Evolutionary conservation across 202 grass and related monocot genomes (phyloP).

Genomic region (Bolboschoenoplectus hybrid): DNA sequence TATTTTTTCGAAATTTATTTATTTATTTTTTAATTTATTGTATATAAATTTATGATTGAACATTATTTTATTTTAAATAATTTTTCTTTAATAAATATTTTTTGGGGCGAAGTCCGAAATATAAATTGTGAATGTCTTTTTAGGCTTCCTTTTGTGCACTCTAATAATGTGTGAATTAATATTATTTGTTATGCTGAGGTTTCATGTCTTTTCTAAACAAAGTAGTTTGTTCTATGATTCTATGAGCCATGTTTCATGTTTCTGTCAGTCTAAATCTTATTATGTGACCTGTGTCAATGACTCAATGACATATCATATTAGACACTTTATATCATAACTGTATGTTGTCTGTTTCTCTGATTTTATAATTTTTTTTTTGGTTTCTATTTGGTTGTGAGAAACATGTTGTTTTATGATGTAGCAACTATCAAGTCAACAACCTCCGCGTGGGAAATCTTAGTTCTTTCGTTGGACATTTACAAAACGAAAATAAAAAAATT

Average conservation of each 20-base stretch:
- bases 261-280: constrained; percentile 10
- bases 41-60: too few relatives aligned
- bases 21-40: too few relatives aligned
- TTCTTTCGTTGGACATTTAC: background rate
- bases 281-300: constrained; percentile 6
- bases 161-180: background rate
- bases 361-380: background rate
- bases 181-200: constrained; percentile 3
- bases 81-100: too few relatives aligned
- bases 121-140: too few relatives aligned
- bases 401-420: background rate
- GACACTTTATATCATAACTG: background rate
- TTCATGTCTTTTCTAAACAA: background rate
- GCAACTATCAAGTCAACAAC: background rate
- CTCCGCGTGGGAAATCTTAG: background rate
- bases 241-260: background rate
- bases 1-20: too few relatives aligned
- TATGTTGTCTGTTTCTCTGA: background rate
- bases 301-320: constrained; percentile 1
- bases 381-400: background rate
- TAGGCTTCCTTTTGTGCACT: background rate
- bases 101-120: too few relatives aligned
- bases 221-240: constrained; percentile 3
- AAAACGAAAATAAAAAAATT: background rate
- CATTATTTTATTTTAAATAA: too few relatives aligned